Evolutionary conservation across 345 rosid genomes (phyloP).

Genomic region (Hirschfeldia incana): DNA sequence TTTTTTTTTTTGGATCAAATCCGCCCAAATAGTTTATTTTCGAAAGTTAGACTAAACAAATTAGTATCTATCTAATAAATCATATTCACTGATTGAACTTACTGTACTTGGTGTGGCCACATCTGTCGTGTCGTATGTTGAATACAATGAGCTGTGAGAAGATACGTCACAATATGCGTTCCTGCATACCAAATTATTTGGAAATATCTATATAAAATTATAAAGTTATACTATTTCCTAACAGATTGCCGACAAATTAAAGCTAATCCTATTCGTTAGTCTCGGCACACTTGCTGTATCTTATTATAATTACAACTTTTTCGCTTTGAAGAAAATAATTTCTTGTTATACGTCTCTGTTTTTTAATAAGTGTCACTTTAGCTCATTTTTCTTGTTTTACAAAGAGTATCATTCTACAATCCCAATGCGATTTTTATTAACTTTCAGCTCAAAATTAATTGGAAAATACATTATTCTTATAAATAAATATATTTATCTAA

Average conservation of each 20-base stretch:
- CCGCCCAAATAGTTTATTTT: neutral
- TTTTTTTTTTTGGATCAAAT: neutral
- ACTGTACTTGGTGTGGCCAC: slow-evolving; percentile 19
- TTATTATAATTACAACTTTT: neutral
- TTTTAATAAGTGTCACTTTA: no score
- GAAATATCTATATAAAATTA: neutral
- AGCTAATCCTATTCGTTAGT: neutral
- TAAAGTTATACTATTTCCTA: neutral
- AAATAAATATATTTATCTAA: no score
- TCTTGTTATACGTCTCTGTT: no score
- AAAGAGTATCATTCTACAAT: no score
- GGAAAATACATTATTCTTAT: no score
- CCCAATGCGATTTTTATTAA: no score
- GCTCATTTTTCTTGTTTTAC: no score
- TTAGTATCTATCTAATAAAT: neutral
- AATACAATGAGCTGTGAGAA: slow-evolving; percentile 1
- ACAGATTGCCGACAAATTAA: slow-evolving; percentile 25
- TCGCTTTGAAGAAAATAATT: neutral
- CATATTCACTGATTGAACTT: slow-evolving; percentile 1
- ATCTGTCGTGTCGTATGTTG: slow-evolving; percentile 32
- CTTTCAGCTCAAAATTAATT: no score
- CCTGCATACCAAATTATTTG: neutral
- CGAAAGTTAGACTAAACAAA: neutral
- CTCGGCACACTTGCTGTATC: neutral
- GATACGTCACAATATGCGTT: neutral